Evolutionary conservation across 2,329 filamentous ascomycete genomes (phyloP).

Genomic region (Dryadomyces sulphureus): DNA sequence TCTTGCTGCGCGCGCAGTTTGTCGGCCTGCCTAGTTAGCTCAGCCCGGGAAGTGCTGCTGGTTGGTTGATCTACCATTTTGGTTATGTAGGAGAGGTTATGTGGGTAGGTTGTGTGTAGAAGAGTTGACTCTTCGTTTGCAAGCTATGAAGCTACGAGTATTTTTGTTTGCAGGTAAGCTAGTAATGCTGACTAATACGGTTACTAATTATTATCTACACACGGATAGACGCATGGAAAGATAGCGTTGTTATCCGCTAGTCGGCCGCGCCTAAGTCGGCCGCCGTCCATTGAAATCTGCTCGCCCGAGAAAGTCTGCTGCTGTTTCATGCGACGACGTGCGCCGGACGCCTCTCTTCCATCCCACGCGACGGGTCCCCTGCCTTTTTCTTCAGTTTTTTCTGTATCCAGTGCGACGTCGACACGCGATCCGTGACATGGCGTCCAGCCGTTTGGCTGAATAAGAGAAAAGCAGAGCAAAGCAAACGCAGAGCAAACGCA

Average conservation of each 20-base stretch:
- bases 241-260: no score
- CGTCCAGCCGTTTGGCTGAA: background rate
- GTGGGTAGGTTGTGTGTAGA: no score
- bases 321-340: background rate
- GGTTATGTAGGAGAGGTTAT: background rate
- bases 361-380: background rate
- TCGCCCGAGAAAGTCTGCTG: no score
- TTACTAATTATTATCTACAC: no score
- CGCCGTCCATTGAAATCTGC: no score
- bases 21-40: conserved; percentile 51
- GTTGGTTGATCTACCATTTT: background rate
- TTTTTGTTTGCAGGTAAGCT: no score
- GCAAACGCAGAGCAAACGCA: background rate
- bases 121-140: no score
- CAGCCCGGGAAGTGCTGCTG: no score
- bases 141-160: no score
- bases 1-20: conserved; percentile 97
- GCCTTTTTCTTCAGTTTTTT: background rate
- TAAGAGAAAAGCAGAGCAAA: background rate
- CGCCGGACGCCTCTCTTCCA: background rate
- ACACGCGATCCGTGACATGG: background rate
- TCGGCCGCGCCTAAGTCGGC: no score
- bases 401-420: background rate
- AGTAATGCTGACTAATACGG: no score
- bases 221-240: no score